These are phyloP conservation scores for Hirschfeldia incana DNA, from an alignment of 345 rosid genomes.

Conservation along the genomic window DNA sequence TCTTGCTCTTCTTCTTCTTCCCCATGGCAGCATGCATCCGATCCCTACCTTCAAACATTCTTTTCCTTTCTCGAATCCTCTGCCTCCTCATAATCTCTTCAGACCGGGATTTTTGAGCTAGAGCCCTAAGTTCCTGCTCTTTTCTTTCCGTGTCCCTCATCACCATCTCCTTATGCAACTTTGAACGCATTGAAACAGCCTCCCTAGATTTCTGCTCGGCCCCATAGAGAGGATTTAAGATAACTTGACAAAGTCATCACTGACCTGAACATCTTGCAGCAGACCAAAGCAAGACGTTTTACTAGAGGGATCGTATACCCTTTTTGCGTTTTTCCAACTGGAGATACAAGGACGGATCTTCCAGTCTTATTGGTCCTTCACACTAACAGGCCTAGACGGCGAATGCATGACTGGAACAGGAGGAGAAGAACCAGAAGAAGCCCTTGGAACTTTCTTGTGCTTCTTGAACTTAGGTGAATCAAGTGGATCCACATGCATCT, in stretches of 20 bases:
- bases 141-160: slow-evolving; percentile 85
- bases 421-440: slow-evolving; percentile 75
- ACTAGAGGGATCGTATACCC: slow-evolving; percentile 97
- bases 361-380: slow-evolving; percentile 98
- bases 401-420: slow-evolving; percentile 98
- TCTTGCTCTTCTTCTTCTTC: slow-evolving; percentile 82
- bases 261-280: slow-evolving; percentile 70
- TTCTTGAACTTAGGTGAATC: slow-evolving; percentile 97
- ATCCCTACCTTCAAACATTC: slow-evolving; percentile 49
- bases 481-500: slow-evolving; percentile 94
- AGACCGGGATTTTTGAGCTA: slow-evolving; percentile 50
- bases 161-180: slow-evolving; percentile 61
- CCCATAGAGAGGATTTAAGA: slow-evolving; percentile 88
- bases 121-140: slow-evolving; percentile 92
- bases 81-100: slow-evolving; percentile 70
- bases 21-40: slow-evolving; percentile 96
- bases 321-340: slow-evolving; percentile 95
- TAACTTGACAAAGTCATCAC: slow-evolving; percentile 83
- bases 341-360: slow-evolving; percentile 98
- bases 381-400: slow-evolving; percentile 93
- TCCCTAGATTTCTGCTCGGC: slow-evolving; percentile 99
- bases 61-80: slow-evolving; percentile 81
- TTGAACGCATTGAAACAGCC: slow-evolving; percentile 94
- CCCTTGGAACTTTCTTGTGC: slow-evolving; percentile 53
- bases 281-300: slow-evolving; percentile 95